Conservation (phyloP, 2,329 filamentous ascomycete species). For the Parascedosporium putredinis region DNA sequence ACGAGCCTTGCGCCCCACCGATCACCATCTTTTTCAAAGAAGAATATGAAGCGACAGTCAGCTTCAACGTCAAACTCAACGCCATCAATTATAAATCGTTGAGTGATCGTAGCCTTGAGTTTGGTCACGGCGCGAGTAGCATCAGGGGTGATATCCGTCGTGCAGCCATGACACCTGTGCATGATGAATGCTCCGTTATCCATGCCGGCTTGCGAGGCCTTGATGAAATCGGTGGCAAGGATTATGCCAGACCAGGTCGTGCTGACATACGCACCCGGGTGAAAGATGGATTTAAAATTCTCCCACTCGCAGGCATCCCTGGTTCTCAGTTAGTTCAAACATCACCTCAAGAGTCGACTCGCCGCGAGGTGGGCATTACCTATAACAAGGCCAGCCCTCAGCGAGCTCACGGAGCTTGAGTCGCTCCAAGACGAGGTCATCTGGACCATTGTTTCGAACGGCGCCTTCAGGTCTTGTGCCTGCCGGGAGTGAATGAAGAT, state of each 20-base stretch:
- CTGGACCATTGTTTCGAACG: constrained; percentile 36
- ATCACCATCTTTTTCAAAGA: background rate
- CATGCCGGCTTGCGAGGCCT: background rate
- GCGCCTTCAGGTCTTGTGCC: constrained; percentile 22
- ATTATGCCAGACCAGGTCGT: constrained; percentile 30
- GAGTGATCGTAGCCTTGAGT: background rate
- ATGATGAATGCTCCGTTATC: background rate
- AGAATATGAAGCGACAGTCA: background rate
- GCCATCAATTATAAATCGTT: background rate
- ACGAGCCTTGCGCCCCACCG: background rate
- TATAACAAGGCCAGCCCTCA: constrained; percentile 38
- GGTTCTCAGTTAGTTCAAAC: background rate
- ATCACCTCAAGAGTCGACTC: background rate
- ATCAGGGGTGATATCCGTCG: background rate
- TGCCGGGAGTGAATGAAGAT: background rate
- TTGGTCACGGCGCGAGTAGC: background rate
- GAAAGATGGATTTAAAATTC: constrained; percentile 39
- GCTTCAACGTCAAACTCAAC: background rate
- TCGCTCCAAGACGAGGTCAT: constrained; percentile 30
- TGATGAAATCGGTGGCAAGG: background rate
- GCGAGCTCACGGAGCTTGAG: constrained; percentile 36
- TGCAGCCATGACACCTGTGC: background rate
- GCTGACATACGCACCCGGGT: constrained; percentile 35
- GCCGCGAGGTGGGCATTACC: constrained; percentile 15
- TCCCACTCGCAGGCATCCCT: constrained; percentile 42